Base-by-base conservation (phyloP, 2,329 filamentous ascomycete genomes). In the Colletotrichum chrysophilum region DNA sequence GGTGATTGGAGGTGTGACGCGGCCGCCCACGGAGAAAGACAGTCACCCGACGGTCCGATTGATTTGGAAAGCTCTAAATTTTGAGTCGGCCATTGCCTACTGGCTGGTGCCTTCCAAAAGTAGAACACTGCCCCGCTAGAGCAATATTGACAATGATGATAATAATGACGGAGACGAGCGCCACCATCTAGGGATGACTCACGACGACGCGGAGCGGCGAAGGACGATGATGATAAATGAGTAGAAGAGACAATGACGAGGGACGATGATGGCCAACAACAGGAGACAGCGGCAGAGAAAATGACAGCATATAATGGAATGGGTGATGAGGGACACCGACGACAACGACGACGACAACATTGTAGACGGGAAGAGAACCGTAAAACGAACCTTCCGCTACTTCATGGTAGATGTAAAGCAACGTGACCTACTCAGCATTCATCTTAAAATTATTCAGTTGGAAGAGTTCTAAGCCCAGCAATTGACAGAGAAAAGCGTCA, bases 121-220 rank as follows among this genome's bases (percentile, higher is more conserved):
- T 24, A 2, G 1, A 24, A 21, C 10, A 2, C 6, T 7, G 9
- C 2, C 5, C 43, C 21, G 43, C n/a, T 0, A 21, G 12, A n/a
- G 43, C n/a, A 4, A 52, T 21, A 4, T 1, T 52, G 43, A 13
- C 43, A 13, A 12, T 21, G 43, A 4, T 13, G 10, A 4, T n/a
- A 5, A 48, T 3, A 18, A 48, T 12, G 18, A n/a, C 3, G 10
- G 18, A n/a, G 18, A n/a, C n/a, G 38, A 13, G 10, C n/a, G 43
- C 43, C 10, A 4, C 43, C 43, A 9, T 6, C 43, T 4, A 52
- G 10, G n/a, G 43, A 21, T 24, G 10, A 21, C 10, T 12, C 5
- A 13, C 3, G 5, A 3, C 43, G 43, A 52, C n/a, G 10, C 10
- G 4, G n/a, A 1, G 2, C n/a, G 43, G 6, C n/a, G 43, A 21